These are phyloP conservation scores for Nothomitra cinnamomea DNA, from an alignment of 2,329 filamentous ascomycete genomes.

Conservation along the genomic window DNA sequence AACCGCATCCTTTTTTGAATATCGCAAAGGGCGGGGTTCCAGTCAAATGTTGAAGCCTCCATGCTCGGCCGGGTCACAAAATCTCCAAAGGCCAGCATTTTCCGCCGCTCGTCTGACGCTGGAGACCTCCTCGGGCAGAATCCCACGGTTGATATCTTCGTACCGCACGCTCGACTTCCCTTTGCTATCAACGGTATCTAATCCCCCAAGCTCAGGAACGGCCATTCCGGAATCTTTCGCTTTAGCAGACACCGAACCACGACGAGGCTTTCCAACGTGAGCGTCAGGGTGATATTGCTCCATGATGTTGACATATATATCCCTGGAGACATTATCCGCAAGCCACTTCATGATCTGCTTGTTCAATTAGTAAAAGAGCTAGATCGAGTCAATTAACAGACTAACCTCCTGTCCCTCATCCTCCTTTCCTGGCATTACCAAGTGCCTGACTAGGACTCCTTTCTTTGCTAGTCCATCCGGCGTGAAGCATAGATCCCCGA, in stretches of 20 bases:
- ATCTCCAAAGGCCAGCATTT: conserved; percentile 59
- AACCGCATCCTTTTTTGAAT: too few species aligned
- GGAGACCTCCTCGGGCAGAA: conserved; percentile 46
- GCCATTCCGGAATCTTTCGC: conserved; percentile 14
- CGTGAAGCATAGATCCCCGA: conserved; percentile 71
- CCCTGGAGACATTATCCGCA: conserved; percentile 51
- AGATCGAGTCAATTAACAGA: neutral
- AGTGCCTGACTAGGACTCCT: conserved; percentile 58
- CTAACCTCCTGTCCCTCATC: conserved; percentile 39
- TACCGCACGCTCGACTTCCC: conserved; percentile 40
- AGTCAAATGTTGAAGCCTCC: conserved; percentile 30
- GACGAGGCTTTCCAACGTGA: conserved; percentile 56
- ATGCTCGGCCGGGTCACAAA: conserved; percentile 47
- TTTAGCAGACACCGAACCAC: conserved; percentile 8
- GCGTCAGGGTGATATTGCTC: conserved; percentile 73
- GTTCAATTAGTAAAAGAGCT: neutral
- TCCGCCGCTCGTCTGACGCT: conserved; percentile 50
- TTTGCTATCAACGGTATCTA: conserved; percentile 13
- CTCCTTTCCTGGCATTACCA: conserved; percentile 72
- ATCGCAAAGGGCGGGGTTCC: too few species aligned
- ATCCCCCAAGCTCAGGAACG: conserved; percentile 17
- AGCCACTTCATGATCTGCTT: conserved; percentile 60
- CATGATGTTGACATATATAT: conserved; percentile 75
- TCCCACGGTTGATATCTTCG: conserved; percentile 59
- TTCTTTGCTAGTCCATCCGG: conserved; percentile 64